phyloP scores from a whole-genome alignment of 371 early-diverging fungal species.

The Smittium culicis region DNA sequence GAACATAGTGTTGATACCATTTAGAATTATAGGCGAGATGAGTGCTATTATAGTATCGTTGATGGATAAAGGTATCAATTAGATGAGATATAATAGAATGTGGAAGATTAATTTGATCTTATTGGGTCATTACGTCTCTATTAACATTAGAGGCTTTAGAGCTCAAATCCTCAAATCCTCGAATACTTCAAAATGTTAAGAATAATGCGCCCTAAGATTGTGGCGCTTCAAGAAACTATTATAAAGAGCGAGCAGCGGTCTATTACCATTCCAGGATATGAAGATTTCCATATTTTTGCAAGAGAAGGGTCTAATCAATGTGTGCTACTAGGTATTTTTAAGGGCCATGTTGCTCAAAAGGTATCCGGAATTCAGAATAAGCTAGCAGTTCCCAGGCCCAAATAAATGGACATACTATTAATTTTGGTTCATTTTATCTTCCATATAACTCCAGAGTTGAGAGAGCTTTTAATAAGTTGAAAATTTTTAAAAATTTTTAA shows the following conservation, averaged over 20 bases:
- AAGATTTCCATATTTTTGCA: not conserved
- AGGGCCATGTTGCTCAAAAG: not conserved
- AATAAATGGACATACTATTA: not conserved
- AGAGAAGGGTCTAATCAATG: not conserved
- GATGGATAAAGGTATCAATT: not conserved
- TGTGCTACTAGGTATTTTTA: not conserved
- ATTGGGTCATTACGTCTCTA: not conserved
- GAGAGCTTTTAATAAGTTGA: not conserved
- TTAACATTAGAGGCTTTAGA: not conserved
- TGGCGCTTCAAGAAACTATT: not conserved
- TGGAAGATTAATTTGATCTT: not conserved
- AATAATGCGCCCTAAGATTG: not conserved
- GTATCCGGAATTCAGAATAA: not conserved
- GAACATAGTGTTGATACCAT: not conserved
- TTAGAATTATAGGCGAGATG: not conserved
- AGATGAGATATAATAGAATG: not conserved
- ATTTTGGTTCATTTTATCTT: not conserved
- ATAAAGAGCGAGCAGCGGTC: not conserved
- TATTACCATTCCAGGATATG: not conserved
- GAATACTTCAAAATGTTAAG: not conserved
- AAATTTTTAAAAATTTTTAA: not conserved
- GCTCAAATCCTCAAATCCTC: not conserved
- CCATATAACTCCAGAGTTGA: not conserved
- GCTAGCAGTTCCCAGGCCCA: not conserved
- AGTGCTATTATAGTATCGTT: not conserved